Evolutionary conservation across 2,329 filamentous ascomycete genomes (phyloP).

Genomic region (Cryphonectria parasitica): DNA sequence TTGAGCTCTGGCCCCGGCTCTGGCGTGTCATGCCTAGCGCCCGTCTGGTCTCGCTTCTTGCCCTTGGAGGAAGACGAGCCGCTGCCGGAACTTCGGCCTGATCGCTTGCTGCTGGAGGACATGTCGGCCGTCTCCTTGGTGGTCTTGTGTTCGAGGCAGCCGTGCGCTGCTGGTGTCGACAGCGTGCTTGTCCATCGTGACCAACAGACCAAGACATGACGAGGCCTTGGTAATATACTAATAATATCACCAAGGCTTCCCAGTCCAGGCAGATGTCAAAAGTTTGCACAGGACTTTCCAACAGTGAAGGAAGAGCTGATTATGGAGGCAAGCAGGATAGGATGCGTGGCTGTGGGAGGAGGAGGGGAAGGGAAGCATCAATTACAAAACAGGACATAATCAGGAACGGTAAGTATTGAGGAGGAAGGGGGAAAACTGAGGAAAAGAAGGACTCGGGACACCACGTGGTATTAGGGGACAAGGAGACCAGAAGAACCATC

Average conservation of each 20-base stretch:
- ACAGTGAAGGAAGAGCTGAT: not conserved
- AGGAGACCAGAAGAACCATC: not conserved
- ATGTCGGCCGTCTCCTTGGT: not conserved
- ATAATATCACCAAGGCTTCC: not conserved
- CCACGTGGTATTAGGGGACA: not conserved
- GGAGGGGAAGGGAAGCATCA: not conserved
- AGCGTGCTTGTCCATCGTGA: not conserved
- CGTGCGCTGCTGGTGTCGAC: not conserved
- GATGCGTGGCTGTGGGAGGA: conserved; percentile 1
- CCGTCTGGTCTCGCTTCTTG: conserved; percentile 1
- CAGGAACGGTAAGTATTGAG: not conserved
- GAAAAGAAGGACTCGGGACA: not conserved
- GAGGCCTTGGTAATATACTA: not conserved
- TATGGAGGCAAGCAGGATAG: not conserved
- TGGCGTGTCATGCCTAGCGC: not conserved
- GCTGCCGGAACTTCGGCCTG: not conserved
- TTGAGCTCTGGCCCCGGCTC: conserved; percentile 9
- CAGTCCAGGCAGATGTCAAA: conserved; percentile 1
- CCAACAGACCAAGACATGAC: not conserved
- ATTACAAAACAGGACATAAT: not conserved
- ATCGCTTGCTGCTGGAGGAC: not conserved
- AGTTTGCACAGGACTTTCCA: not conserved
- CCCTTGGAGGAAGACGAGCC: not conserved
- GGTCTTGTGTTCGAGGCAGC: not conserved
- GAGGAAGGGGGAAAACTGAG: not conserved